These are phyloP conservation scores for Podospora appendiculata DNA, from an alignment of 495 filamentous ascomycete species.

Conservation along the genomic window DNA sequence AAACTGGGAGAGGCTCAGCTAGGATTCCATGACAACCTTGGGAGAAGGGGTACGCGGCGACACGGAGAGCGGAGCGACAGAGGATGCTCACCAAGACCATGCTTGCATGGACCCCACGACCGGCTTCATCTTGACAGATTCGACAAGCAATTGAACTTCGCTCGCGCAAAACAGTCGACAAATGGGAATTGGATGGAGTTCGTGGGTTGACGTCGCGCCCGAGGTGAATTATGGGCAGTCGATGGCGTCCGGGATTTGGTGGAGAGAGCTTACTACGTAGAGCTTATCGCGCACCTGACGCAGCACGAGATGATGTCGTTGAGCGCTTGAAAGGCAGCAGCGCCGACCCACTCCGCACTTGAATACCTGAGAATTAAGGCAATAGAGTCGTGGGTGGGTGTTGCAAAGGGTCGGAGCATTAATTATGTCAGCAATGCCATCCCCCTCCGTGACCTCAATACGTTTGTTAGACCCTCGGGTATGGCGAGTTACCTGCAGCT, in stretches of 20 bases:
- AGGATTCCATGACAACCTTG: not conserved
- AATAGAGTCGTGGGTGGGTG: no score
- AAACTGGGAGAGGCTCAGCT: slow-evolving; percentile 44
- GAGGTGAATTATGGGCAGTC: not conserved
- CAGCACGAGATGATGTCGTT: not conserved
- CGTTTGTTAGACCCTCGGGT: no score
- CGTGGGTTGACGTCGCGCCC: not conserved
- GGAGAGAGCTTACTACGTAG: not conserved
- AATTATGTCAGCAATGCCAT: no score
- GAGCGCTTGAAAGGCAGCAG: not conserved
- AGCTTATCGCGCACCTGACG: not conserved
- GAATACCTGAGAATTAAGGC: not conserved
- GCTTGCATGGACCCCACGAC: slow-evolving; percentile 83
- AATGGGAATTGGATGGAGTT: not conserved
- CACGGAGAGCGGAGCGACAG: not conserved
- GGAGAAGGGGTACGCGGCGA: not conserved
- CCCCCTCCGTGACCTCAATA: no score
- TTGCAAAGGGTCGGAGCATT: no score
- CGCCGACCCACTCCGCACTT: not conserved
- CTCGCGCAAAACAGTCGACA: no score
- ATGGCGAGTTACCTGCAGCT: no score
- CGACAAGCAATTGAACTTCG: not conserved
- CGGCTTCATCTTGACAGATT: slow-evolving; percentile 69
- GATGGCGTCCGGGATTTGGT: not conserved
- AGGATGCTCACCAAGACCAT: slow-evolving; percentile 70